A percentile compares a stretch with the other conserved stretches of the same genome.
Evolutionary conservation across 2,329 filamentous ascomycete genomes (phyloP).

Genomic region (Aureobasidium leucospermi): DNA sequence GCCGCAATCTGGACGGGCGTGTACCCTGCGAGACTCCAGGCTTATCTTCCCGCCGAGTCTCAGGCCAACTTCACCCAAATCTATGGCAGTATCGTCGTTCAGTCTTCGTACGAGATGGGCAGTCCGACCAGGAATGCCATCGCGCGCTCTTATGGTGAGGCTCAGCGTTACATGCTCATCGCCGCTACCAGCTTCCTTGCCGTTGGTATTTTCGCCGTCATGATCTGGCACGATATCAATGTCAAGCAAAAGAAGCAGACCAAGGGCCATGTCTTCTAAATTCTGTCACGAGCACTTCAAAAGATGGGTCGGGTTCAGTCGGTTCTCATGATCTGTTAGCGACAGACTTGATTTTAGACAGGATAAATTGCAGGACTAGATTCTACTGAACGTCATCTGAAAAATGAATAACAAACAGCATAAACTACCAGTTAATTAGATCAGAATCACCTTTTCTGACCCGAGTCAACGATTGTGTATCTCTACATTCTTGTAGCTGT

Average conservation of each 20-base stretch:
- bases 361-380: no score
- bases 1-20: slow-evolving; percentile 58
- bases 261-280: no score
- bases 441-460: no score
- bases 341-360: no score
- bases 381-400: no score
- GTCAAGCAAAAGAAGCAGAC: neutral
- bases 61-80: slow-evolving; percentile 34
- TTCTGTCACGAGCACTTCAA: no score
- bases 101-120: slow-evolving; percentile 47
- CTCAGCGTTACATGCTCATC: slow-evolving; percentile 31
- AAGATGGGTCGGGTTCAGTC: no score
- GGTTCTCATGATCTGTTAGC: no score
- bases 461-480: no score
- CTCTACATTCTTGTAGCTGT: no score
- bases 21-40: slow-evolving; percentile 44
- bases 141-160: slow-evolving; percentile 28
- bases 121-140: slow-evolving; percentile 41
- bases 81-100: slow-evolving; percentile 46
- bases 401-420: no score
- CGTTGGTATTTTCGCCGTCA: slow-evolving; percentile 31
- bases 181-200: slow-evolving; percentile 25
- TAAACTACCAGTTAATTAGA: no score
- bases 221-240: slow-evolving; percentile 43
- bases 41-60: slow-evolving; percentile 37